Evolutionary conservation across 1,284 basidiomycete genomes (phyloP).

Genomic region (Naganishia cerealis): DNA sequence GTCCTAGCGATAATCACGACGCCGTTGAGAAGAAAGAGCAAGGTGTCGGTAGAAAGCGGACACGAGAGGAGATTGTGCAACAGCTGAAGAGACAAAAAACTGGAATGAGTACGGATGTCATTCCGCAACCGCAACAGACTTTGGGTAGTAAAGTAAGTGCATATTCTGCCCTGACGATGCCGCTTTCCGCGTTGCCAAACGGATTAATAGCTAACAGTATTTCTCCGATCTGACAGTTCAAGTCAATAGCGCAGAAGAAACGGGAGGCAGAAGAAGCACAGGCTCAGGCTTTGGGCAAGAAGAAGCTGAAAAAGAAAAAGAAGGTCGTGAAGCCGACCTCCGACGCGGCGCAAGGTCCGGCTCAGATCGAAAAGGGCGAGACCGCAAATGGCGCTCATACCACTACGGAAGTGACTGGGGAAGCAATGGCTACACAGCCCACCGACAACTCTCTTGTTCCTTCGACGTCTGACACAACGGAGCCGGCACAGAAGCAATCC

Average conservation of each 20-base stretch:
- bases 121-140: slow-evolving; percentile 35
- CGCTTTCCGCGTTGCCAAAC: background rate
- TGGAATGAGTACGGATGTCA: slow-evolving; percentile 29
- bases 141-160: slow-evolving; percentile 46
- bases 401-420: background rate
- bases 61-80: slow-evolving; percentile 69
- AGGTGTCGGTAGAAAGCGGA: slow-evolving; percentile 60
- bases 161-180: background rate
- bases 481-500: background rate
- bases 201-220: background rate
- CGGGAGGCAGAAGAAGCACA: slow-evolving; percentile 60
- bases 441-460: background rate
- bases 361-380: slow-evolving; percentile 1
- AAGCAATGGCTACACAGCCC: background rate
- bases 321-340: slow-evolving; percentile 36
- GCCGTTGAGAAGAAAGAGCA: slow-evolving; percentile 21
- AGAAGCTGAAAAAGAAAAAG: slow-evolving; percentile 44
- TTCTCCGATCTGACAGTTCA: slow-evolving; percentile 41
- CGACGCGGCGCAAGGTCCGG: slow-evolving; percentile 34
- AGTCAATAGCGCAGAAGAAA: slow-evolving; percentile 47
- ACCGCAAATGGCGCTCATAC: background rate
- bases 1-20: slow-evolving; percentile 10
- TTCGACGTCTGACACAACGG: background rate
- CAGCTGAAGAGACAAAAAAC: slow-evolving; percentile 67
- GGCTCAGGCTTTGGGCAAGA: slow-evolving; percentile 37